Conservation (phyloP, 2,329 filamentous ascomycete genomes). For the Claviceps capensis region DNA sequence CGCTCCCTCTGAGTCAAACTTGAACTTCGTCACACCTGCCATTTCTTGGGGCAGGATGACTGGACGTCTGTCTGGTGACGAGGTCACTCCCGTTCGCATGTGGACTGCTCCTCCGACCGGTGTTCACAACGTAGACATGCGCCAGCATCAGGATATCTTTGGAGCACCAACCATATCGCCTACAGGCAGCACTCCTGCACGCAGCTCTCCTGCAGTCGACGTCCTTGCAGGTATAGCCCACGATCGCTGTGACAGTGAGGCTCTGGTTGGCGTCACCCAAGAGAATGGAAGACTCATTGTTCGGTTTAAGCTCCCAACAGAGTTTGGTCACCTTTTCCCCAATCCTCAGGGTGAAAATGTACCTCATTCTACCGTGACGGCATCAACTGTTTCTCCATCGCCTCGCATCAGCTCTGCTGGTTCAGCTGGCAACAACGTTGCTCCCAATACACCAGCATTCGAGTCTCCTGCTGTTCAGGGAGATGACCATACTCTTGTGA, state of each 20-base stretch:
- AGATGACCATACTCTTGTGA: constrained; percentile 1
- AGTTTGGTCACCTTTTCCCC: constrained; percentile 18
- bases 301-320: constrained; percentile 24
- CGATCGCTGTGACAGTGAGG: constrained; percentile 14
- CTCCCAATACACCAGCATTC: neutral
- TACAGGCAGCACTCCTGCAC: neutral
- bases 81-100: constrained; percentile 2
- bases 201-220: constrained; percentile 9
- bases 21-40: constrained; percentile 5
- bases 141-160: constrained; percentile 23
- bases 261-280: constrained; percentile 17
- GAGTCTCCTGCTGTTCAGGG: neutral
- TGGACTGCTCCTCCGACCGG: constrained; percentile 8
- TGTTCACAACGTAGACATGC: constrained; percentile 22
- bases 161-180: constrained; percentile 10
- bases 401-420: constrained; percentile 10
- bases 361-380: constrained; percentile 11
- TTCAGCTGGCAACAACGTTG: neutral
- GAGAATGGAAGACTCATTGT: constrained; percentile 20
- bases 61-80: constrained; percentile 3
- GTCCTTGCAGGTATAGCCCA: constrained; percentile 16
- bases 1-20: neutral
- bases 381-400: constrained; percentile 12
- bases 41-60: constrained; percentile 9
- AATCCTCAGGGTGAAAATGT: constrained; percentile 16